Conservation (phyloP, 2,329 filamentous ascomycete species). For the Sclerotinia sclerotiorum region DNA sequence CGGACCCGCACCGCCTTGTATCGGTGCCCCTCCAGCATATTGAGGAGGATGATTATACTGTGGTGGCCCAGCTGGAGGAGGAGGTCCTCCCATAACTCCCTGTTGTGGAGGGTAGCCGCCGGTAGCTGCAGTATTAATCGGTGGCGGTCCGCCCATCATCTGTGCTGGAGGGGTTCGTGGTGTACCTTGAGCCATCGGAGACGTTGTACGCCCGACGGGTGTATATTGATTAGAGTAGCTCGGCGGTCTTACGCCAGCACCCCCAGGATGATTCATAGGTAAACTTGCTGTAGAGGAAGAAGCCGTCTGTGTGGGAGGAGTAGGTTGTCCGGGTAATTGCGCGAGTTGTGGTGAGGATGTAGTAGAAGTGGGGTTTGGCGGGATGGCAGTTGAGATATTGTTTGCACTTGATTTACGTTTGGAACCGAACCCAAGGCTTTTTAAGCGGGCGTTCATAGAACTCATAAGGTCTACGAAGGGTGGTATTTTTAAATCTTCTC, state of each 20-base stretch:
- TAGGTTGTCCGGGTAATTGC: constrained; percentile 34
- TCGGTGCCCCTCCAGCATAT: constrained; percentile 34
- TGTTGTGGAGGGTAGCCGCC: constrained; percentile 58
- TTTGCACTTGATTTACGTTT: constrained; percentile 72
- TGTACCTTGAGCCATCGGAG: constrained; percentile 38
- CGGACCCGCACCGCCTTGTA: constrained; percentile 32
- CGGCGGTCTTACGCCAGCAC: constrained; percentile 59
- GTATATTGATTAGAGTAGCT: constrained; percentile 62
- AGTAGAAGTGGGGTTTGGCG: constrained; percentile 37
- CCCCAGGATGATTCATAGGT: constrained; percentile 63
- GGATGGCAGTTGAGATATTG: constrained; percentile 45
- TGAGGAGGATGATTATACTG: constrained; percentile 39
- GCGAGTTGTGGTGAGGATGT: constrained; percentile 34
- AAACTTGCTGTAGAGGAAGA: constrained; percentile 52
- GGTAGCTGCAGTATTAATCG: constrained; percentile 64
- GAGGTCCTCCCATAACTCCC: constrained; percentile 42
- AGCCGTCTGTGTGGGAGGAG: constrained; percentile 42
- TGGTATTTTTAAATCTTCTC: constrained; percentile 32
- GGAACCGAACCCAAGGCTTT: constrained; percentile 73
- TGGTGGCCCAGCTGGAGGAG: constrained; percentile 38
- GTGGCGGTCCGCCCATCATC: constrained; percentile 58
- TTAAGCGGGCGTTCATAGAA: constrained; percentile 77
- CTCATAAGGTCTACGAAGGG: constrained; percentile 55
- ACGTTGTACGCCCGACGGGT: constrained; percentile 53
- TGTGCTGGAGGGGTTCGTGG: constrained; percentile 41